Evolutionary conservation across 225 moss, liverwort and hornwort species (phyloP), one percentile per base, ranked within the genome.

Genomic region (Climacium dendroides): DNA sequence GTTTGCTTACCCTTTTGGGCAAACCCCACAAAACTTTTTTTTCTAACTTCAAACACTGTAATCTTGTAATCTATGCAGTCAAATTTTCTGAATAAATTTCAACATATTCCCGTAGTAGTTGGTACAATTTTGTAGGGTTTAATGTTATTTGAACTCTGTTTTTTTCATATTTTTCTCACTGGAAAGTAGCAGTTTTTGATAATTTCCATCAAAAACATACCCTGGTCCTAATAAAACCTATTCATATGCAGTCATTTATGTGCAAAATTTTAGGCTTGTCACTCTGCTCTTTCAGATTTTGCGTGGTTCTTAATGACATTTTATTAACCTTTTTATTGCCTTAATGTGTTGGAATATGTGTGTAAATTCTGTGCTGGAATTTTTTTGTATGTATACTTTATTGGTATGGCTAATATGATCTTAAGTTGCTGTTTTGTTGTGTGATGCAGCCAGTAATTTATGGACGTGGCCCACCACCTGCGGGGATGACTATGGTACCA

Each of bases 401-500:
- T 50, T 48, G 57, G 66, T 76, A 70, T 79, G 58, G 35, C 26
- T 11, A 48, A 53, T 80, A 79, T 88, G 70, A 61, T 88, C 74
- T 89, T 53, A 82, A 74, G 35, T 66, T 89, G 8, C 52, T 34
- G 62, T 59, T 28, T 32, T 85, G 73, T 45, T 85, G 67, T 25
- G 37, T 74, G 84, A 72, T 87, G 92, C 96, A 99, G 99, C 99
- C 99, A 34, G 95, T 99, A 54, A 99, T 99, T 34, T 99, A 99
- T 47, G 99, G 99, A 87, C 93, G 99, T 82, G 99, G 99, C 62
- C 96, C 96, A 58, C 93, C 99, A 50, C 97, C 99, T 50, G 97
- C 99, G 81, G 99, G 99, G 71, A 99, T 99, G 99, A 97, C 99
- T n/a, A 99, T 99, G 99, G 97, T 99, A 85, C 99, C 99, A 74